These are phyloP conservation scores for Phytophthora foliorum DNA, from an alignment of 352 stramenopile species.

Conservation along the genomic window DNA sequence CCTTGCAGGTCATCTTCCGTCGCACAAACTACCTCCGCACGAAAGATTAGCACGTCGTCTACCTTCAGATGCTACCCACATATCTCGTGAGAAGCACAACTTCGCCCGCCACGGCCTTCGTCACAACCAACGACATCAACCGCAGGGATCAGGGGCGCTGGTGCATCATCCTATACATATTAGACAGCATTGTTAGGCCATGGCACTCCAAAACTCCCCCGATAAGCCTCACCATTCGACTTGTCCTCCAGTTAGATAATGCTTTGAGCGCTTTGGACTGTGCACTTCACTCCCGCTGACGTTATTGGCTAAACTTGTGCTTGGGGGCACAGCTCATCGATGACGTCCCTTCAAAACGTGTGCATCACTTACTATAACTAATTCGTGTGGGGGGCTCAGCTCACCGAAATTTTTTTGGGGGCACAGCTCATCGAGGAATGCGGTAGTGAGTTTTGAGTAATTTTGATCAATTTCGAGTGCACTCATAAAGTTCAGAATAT, in stretches of 20 bases:
- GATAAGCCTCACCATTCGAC: too few species aligned
- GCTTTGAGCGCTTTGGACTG: too few species aligned
- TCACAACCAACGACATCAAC: constrained; percentile 8
- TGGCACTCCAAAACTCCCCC: too few species aligned
- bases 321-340: not conserved
- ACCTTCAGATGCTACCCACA: not conserved
- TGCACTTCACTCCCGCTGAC: too few species aligned
- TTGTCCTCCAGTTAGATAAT: too few species aligned
- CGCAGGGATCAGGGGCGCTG: not conserved
- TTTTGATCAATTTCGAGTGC: not conserved
- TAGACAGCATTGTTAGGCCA: too few species aligned
- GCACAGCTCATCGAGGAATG: not conserved
- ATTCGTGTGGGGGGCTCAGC: not conserved
- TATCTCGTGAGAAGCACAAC: not conserved
- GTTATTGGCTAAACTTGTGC: not conserved
- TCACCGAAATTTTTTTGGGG: not conserved
- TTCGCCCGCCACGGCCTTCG: not conserved
- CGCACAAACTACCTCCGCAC: not conserved
- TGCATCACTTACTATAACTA: constrained; percentile 6
- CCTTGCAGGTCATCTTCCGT: not conserved
- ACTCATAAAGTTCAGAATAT: not conserved
- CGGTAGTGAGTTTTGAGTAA: not conserved
- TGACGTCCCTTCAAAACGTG: not conserved
- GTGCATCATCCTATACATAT: not conserved
- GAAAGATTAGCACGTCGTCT: not conserved